phyloP scores from a whole-genome alignment of 2,329 filamentous ascomycete genomes.

The Huntiella decipiens region DNA sequence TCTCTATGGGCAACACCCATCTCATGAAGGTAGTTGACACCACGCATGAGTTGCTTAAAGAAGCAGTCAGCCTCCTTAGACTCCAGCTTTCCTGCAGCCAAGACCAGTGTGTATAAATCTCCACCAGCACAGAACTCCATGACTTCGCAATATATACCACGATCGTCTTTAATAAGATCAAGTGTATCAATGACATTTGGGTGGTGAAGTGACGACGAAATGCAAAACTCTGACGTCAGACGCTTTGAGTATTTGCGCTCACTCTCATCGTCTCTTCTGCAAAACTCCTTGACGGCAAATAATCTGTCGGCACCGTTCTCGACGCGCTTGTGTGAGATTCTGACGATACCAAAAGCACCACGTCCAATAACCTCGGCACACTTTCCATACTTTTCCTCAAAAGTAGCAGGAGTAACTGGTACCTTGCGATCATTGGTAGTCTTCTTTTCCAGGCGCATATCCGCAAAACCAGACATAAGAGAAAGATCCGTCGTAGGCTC shows the following conservation, averaged over 20 bases:
- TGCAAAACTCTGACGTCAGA: constrained; percentile 92
- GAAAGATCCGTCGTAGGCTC: constrained; percentile 64
- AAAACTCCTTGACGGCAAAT: constrained; percentile 96
- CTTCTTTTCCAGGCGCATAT: constrained; percentile 40
- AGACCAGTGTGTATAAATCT: constrained; percentile 82
- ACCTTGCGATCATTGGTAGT: constrained; percentile 10
- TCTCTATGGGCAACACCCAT: constrained; percentile 98
- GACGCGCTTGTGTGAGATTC: constrained; percentile 90
- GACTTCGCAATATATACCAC: constrained; percentile 95
- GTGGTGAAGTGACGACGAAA: constrained; percentile 88
- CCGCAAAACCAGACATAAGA: constrained; percentile 88
- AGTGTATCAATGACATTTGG: constrained; percentile 97
- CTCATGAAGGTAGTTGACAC: constrained; percentile 96
- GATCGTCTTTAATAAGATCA: constrained; percentile 84
- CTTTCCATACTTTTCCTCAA: constrained; percentile 95
- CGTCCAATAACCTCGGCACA: constrained; percentile 93
- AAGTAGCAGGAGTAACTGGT: constrained; percentile 41
- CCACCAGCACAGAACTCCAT: constrained; percentile 99
- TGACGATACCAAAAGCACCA: constrained; percentile 90
- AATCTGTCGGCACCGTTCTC: constrained; percentile 75
- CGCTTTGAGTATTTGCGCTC: constrained; percentile 97
- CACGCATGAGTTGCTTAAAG: constrained; percentile 98
- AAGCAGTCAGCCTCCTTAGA: constrained; percentile 90
- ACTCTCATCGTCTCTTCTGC: constrained; percentile 79
- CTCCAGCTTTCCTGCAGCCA: constrained; percentile 79